Conservation (phyloP, 371 early-diverging fungal species). For the Apophysomyces variabilis region DNA sequence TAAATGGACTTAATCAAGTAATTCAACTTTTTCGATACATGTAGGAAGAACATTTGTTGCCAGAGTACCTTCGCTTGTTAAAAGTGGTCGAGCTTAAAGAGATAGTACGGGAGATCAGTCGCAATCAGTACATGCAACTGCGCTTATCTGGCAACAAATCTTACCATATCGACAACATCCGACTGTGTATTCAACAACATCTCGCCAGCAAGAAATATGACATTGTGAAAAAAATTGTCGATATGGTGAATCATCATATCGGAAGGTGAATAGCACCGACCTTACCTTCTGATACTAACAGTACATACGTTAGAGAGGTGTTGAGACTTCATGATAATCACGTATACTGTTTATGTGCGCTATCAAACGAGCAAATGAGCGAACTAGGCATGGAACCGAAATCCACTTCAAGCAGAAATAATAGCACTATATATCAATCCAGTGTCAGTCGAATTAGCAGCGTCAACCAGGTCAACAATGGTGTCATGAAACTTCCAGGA, state of each 20-base stretch:
- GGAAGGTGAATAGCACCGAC: conserved; percentile 4
- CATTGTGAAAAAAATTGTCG: neutral
- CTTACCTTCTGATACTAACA: neutral
- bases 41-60: neutral
- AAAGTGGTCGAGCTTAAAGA: neutral
- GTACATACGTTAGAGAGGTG: neutral
- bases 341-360: neutral
- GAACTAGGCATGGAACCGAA: neutral
- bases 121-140: neutral
- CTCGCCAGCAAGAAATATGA: neutral
- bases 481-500: neutral
- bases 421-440: no score
- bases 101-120: conserved; percentile 4
- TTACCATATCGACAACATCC: neutral
- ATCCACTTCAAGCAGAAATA: no score
- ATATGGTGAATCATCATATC: neutral
- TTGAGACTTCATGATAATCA: neutral
- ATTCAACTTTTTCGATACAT: neutral
- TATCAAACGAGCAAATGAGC: neutral
- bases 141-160: conserved; percentile 2
- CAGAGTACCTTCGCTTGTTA: neutral
- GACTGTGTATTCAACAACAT: neutral
- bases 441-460: no score
- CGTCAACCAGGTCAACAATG: neutral
- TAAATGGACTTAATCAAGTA: neutral